Base-by-base conservation (phyloP, 2,329 filamentous ascomycete genomes). In the Claviceps pazoutovae region DNA sequence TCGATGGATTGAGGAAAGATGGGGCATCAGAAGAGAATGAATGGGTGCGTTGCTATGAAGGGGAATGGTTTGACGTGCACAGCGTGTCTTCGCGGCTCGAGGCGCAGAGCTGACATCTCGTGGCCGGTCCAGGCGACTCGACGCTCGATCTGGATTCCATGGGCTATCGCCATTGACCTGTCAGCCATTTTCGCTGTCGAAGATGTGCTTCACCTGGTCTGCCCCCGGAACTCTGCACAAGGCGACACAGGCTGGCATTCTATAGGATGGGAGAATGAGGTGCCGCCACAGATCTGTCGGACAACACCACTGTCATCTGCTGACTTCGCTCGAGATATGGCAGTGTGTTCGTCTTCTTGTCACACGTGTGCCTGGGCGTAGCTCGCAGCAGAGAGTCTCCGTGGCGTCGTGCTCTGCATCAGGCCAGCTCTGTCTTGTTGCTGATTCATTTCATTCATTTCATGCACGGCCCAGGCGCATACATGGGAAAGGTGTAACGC, bases 321-420 rank as follows among this genome's bases (percentile, higher is more conserved):
- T 41, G 68, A 69, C 36, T 68, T 64, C 37, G 57, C 61, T 21
- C 55, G 62, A 47, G 60, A 39, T 62, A 59, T 42, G 58, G 62
- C 19, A 68, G 68, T 52, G 63, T 66, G 59, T 60, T 69, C 42
- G 67, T 62, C 19, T 19, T 34, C 60, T 64, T 6, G 56, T 70
- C 21, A 62, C 60, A 47, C 74, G 75, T 56, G 64, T 66, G 41
- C 39, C 59, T 76, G 4, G 74, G 74, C 23, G 60, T 76, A 21
- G 48, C 68, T 26, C 68, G 74, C 13, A 66, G 74, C 43, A 60
- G 67, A 53, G 62, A 71, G 53, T 54, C 68, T 50, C 62, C 65
- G 56, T 76, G 72, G 72, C 69, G 72, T 19, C 72, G 69, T 58
- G 61, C 69, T 14, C 62, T 77, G 45, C 71, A 74, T 53, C 74